phyloP scores from a whole-genome alignment of 2,329 filamentous ascomycete species.

The Dactylella cylindrospora region DNA sequence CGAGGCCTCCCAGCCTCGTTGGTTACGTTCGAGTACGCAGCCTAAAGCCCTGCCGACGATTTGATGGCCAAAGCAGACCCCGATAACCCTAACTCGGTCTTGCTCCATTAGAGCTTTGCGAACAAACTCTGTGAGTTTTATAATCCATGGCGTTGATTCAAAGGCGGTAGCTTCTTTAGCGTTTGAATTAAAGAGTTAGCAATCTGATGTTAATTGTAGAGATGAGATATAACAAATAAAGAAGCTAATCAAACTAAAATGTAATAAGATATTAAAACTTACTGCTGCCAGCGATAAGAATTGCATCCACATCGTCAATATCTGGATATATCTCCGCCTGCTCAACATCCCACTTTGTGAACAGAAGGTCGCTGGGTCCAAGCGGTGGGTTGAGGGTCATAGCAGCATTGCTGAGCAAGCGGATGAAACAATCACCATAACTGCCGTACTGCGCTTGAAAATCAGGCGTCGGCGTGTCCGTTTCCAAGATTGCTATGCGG shows the following conservation, averaged over 20 bases:
- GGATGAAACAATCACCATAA: conserved; percentile 71
- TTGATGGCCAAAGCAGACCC: conserved; percentile 86
- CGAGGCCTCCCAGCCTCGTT: conserved; percentile 77
- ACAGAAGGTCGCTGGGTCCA: conserved; percentile 51
- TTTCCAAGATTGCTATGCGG: conserved; percentile 83
- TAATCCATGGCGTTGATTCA: conserved; percentile 73
- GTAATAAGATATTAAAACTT: conserved; percentile 47
- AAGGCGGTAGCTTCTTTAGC: conserved; percentile 61
- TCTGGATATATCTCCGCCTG: conserved; percentile 68
- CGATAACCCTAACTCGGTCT: conserved; percentile 68
- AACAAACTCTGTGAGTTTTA: conserved; percentile 70
- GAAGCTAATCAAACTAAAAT: neutral
- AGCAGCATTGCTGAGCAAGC: conserved; percentile 62
- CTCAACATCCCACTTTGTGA: conserved; percentile 72
- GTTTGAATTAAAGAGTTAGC: conserved; percentile 18
- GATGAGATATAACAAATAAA: neutral
- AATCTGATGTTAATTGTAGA: neutral
- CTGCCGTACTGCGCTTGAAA: conserved; percentile 66
- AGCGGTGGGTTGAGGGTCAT: conserved; percentile 54
- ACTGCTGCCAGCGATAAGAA: conserved; percentile 76
- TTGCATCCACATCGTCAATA: conserved; percentile 73
- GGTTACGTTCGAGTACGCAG: conserved; percentile 65
- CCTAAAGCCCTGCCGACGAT: conserved; percentile 75
- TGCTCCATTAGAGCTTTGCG: conserved; percentile 61
- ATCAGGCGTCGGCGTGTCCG: conserved; percentile 72